Base-by-base conservation (phyloP, 1,139 yeast genomes). In the Candida mesenterica region DNA sequence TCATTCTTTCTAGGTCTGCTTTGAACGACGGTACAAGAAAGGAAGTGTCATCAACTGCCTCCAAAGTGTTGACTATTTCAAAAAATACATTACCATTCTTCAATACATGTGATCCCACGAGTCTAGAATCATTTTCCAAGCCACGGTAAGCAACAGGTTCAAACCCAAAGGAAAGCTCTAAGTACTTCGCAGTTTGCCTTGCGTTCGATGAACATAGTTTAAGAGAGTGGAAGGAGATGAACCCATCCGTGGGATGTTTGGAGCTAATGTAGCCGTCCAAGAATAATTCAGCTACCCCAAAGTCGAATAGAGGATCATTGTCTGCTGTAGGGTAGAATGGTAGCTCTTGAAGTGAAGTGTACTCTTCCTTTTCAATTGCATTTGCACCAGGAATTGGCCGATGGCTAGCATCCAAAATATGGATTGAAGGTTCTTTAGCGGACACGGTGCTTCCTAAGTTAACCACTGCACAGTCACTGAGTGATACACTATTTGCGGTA, bases 101-200 rank as follows among this genome's bases (percentile, higher is more conserved):
- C 9, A 86, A 68, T 0, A 81, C 94, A 47, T 82, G 83, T 2
- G 82, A 66, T 4, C 78, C 71, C 9, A 77, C 55, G 9, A 67
- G 59, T 35, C 75, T 66, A 4, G 83, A 75, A 2, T 83, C 86
- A 1, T 82, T 82, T 50, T 83, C 92, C 31, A 86, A 65, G 1
- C 87, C 88, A 42, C 59, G 68, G 48, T 71, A 77, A 1, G 89
- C 94, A 31, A 81, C 55, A 31, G 72, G 76, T 19, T 62, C 48
- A 53, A 86, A 86, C 0, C 94, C 95, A 65, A 79, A 72, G 3
- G 75, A 58, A 12, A 68, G 49, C 33, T 75, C 68, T 39, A 80
- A 75, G 50, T 68, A 75, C 19, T 61, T 56, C 0, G 94, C 80
- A 38, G 78, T 67, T 44, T 77, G 77, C 43, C 77, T 79, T 17